Conservation (phyloP, 2,329 filamentous ascomycete species). For the Fusarium longipes region DNA sequence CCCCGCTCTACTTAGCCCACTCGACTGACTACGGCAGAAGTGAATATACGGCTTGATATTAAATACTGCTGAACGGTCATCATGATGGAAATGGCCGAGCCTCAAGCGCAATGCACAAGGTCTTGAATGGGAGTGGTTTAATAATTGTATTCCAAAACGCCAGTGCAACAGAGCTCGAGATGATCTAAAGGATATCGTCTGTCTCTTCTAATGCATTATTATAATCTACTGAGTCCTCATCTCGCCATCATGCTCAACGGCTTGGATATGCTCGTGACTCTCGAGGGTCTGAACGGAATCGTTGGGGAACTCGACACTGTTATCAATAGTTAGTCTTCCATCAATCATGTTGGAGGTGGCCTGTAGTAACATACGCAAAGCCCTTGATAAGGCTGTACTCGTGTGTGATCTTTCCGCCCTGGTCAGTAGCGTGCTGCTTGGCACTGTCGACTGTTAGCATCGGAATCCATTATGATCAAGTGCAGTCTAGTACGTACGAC, state of each 20-base stretch:
- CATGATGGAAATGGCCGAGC: background rate
- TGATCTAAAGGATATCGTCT: constrained; percentile 17
- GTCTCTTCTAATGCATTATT: constrained; percentile 4
- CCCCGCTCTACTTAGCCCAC: background rate
- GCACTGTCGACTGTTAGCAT: constrained; percentile 62
- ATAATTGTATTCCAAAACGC: constrained; percentile 23
- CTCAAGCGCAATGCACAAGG: background rate
- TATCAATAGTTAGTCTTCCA: background rate
- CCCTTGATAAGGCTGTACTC: constrained; percentile 91
- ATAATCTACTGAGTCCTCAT: constrained; percentile 75
- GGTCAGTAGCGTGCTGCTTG: constrained; percentile 77
- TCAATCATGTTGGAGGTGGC: background rate
- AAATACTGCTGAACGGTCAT: background rate
- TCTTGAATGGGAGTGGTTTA: background rate
- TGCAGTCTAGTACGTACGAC: constrained; percentile 60
- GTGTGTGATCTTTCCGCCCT: constrained; percentile 86
- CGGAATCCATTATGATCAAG: background rate
- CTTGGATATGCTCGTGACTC: constrained; percentile 75
- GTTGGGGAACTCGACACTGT: constrained; percentile 77
- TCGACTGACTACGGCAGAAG: background rate
- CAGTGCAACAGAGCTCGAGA: constrained; percentile 23
- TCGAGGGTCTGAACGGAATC: constrained; percentile 74
- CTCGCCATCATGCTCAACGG: constrained; percentile 78
- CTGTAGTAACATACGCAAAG: constrained; percentile 77
- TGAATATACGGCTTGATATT: background rate